Percentiles rank a stretch among this genome's conserved stretches.
Evolutionary conservation across 352 stramenopile species (phyloP).

Genomic region (Pythium pectinolyticum): DNA sequence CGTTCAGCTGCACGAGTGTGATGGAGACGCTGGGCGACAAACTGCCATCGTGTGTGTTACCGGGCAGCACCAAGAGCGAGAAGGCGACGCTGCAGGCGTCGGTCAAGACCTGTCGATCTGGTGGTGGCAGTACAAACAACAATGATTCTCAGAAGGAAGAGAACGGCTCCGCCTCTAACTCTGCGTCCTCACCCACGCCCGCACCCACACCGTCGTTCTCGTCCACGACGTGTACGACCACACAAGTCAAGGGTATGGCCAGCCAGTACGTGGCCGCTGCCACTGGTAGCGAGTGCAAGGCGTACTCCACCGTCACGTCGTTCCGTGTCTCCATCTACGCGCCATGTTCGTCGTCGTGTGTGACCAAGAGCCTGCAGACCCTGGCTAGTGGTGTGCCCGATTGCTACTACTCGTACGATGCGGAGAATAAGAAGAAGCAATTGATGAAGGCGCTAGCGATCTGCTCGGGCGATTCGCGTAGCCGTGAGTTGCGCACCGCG

Average conservation of each 20-base stretch:
- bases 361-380: constrained; percentile 5
- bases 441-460: constrained; percentile 1
- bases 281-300: constrained; percentile 25
- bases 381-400: constrained; percentile 30
- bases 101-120: neutral
- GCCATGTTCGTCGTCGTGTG: constrained; percentile 33
- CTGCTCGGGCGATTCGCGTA: neutral
- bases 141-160: neutral
- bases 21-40: neutral
- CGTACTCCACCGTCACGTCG: constrained; percentile 18
- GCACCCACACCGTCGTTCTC: neutral
- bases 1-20: neutral
- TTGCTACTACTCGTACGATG: constrained; percentile 38
- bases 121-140: neutral
- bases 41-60: neutral
- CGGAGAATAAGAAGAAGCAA: constrained; percentile 36
- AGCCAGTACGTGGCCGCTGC: constrained; percentile 37
- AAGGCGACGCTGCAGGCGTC: neutral
- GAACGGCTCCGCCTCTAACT: too few species aligned
- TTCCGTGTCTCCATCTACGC: constrained; percentile 32
- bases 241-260: constrained; percentile 21
- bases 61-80: neutral
- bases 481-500: neutral
- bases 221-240: constrained; percentile 4
- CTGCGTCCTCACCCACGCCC: neutral